A percentile compares a stretch with the other conserved stretches of the same genome.
Conservation (phyloP, 495 filamentous ascomycete species). For the Jackrogersella multiformis region DNA sequence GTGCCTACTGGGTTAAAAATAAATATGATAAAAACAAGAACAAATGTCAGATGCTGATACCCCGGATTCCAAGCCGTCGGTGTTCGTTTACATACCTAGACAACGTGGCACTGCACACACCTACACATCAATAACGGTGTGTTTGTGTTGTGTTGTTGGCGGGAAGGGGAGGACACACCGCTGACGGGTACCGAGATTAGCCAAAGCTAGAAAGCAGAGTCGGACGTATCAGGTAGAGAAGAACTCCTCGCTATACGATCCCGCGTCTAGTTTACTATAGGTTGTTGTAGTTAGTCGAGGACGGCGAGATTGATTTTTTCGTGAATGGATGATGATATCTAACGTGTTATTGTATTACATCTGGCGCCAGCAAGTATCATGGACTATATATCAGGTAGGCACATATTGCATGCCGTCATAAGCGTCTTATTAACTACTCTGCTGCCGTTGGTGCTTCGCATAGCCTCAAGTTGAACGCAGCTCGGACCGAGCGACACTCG, state of each 20-base stretch:
- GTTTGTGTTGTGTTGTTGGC: background rate
- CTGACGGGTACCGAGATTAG: background rate
- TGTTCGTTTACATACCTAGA: too few species aligned
- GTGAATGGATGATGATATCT: background rate
- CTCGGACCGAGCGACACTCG: background rate
- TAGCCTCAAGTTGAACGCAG: background rate
- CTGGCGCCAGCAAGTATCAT: constrained; percentile 2
- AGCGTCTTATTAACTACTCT: background rate
- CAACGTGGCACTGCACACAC: too few species aligned
- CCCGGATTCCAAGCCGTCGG: background rate
- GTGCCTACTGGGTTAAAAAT: too few species aligned
- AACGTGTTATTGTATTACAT: background rate
- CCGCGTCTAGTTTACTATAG: background rate
- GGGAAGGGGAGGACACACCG: background rate
- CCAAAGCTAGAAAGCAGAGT: background rate
- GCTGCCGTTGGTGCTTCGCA: constrained; percentile 1
- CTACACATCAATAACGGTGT: background rate
- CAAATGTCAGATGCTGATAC: background rate
- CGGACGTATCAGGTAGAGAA: background rate
- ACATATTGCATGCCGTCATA: background rate
- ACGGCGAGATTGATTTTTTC: background rate
- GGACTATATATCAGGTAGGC: background rate
- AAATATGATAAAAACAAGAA: too few species aligned
- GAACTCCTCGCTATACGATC: background rate
- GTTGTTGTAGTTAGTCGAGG: background rate